Conservation (phyloP, 306 rosid species). For the Gillenia trifoliata region DNA sequence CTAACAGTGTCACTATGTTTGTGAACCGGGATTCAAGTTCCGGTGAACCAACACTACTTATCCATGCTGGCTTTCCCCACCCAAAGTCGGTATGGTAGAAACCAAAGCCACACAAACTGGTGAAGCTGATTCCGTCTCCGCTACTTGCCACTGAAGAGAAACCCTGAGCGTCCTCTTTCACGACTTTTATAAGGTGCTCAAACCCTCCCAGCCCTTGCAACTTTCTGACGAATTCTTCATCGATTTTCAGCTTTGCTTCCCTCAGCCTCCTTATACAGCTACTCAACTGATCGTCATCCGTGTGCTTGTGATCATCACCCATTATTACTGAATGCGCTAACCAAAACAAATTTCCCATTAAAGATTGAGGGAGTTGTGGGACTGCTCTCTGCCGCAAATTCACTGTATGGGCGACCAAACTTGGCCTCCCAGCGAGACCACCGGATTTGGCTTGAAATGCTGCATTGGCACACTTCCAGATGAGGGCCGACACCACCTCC, state of each 20-base stretch:
- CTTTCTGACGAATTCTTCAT: background rate
- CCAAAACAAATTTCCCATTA: constrained; percentile 8
- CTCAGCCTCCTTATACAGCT: background rate
- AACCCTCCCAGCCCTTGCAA: constrained; percentile 2
- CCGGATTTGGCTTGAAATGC: background rate
- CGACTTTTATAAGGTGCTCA: background rate
- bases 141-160: background rate
- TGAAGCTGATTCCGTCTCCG: constrained; percentile 4
- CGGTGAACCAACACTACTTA: background rate
- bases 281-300: no score
- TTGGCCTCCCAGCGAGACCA: background rate
- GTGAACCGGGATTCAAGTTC: no score
- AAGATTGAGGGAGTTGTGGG: background rate
- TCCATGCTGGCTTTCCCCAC: constrained; percentile 17
- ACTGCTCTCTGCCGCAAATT: constrained; percentile 6
- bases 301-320: no score
- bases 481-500: no score
- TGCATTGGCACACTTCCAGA: background rate
- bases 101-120: constrained; percentile 11
- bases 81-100: constrained; percentile 10
- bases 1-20: no score
- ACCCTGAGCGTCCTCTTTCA: background rate
- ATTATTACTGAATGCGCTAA: no score
- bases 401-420: background rate
- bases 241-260: background rate